These are phyloP conservation scores for Nakaseomyces nivariensis DNA, from an alignment of 1,139 yeast species.

Conservation along the genomic window DNA sequence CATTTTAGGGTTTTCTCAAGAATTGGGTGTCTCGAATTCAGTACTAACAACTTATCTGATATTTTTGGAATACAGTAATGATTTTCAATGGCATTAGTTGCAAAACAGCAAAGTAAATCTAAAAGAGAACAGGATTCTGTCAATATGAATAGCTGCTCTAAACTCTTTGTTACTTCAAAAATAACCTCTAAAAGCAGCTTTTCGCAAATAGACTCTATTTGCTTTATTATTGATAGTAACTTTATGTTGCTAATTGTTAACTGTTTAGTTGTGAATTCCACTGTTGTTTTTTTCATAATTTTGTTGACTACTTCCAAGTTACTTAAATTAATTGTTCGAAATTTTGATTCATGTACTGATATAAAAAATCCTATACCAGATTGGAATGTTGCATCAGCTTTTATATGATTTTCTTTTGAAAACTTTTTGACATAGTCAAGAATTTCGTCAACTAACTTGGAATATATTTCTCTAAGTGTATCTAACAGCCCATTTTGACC, in stretches of 20 bases:
- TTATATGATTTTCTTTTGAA: constrained; percentile 19
- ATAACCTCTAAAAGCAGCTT: constrained; percentile 31
- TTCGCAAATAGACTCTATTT: constrained; percentile 36
- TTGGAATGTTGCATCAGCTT: constrained; percentile 32
- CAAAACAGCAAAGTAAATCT: constrained; percentile 36
- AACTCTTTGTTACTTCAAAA: constrained; percentile 21
- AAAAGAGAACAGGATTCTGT: constrained; percentile 38
- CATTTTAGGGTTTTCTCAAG: constrained; percentile 26
- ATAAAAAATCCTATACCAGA: constrained; percentile 31
- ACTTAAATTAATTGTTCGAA: constrained; percentile 19
- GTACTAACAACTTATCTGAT: constrained; percentile 27
- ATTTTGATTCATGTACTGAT: not conserved
- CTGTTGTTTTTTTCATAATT: constrained; percentile 25
- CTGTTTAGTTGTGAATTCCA: constrained; percentile 37
- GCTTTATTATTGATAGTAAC: constrained; percentile 33
- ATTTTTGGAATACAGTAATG: constrained; percentile 33
- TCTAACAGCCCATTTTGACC: constrained; percentile 40
- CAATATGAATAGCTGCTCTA: constrained; percentile 35
- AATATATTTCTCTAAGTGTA: constrained; percentile 36
- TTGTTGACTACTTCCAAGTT: constrained; percentile 31
- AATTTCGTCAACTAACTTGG: constrained; percentile 33
- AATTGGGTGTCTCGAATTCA: constrained; percentile 36
- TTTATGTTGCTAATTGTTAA: constrained; percentile 36
- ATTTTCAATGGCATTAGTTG: constrained; percentile 23
- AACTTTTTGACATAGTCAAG: constrained; percentile 22